Evolutionary conservation across 208 protist species (phyloP), one percentile per base, ranked within the genome.

Genomic region (Novymonas esmeraldas): DNA sequence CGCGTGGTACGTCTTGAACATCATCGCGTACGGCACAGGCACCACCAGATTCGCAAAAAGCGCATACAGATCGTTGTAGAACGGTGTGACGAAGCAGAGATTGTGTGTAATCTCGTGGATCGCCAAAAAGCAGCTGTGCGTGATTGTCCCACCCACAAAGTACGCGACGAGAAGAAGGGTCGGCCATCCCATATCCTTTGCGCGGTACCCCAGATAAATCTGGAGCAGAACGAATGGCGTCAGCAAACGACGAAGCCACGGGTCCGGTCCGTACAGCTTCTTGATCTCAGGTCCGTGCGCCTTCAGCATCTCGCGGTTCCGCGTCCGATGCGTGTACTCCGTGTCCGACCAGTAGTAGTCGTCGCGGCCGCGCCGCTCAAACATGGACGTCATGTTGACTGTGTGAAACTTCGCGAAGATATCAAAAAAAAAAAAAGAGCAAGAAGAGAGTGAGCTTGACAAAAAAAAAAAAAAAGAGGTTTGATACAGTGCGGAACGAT

Each of bases 91-190:
- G 79, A 97, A 96, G 20, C 67, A 88, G 22, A 98, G 73, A 69
- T 94, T 81, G 73, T 98, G 96, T 9, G 92, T 89, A 36, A 96
- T 75, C 73, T 98, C 96, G 69, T 98, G 96, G 59, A 97, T 95
- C 9, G 84, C 94, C 26, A 98, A 71, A 52, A 94, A 94, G 2
- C 81, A 67, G 46, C 79, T 84, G 77, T 97, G 89, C 24, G 91
- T 90, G 34, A 91, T 81, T 39, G 87, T 94, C 33, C 82, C 95
- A 29, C 90, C 92, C 58, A 98, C 34, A 64, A 96, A 79, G 65
- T 95, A 95, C 16, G 79, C 85, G 1, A 87, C 29, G 36, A 92
- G 54, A 18, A 95, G 46, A 20, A 85, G 81, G 7, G 79, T 76
- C 9, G 75, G 76, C 85, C 92, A 94, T 39, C 73, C 69, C 84